Evolutionary conservation across 805 yeast genomes (phyloP).

Genomic region (Candida loeiensis): DNA sequence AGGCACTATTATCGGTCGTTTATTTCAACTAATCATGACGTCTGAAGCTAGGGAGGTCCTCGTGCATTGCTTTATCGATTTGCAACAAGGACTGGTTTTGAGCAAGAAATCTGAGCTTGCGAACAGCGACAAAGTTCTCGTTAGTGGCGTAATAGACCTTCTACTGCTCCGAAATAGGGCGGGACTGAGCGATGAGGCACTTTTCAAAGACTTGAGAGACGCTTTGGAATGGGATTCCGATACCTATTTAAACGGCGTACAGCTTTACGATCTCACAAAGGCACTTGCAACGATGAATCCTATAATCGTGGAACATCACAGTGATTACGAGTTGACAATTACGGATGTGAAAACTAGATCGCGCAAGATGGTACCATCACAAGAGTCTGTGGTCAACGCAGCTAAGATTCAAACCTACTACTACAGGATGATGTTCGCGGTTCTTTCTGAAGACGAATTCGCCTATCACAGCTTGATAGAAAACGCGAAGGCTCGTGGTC

Average conservation of each 20-base stretch:
- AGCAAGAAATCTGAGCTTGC: background rate
- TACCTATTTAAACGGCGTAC: constrained; percentile 16
- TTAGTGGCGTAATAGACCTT: constrained; percentile 66
- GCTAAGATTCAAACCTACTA: constrained; percentile 60
- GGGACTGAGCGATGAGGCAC: constrained; percentile 13
- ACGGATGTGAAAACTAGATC: constrained; percentile 63
- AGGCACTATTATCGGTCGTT: constrained; percentile 37
- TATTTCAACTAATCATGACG: constrained; percentile 37
- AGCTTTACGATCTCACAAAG: constrained; percentile 22
- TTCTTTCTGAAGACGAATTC: constrained; percentile 23
- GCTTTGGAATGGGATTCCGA: constrained; percentile 14
- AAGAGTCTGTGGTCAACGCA: constrained; percentile 44
- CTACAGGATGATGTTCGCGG: constrained; percentile 49
- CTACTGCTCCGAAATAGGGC: constrained; percentile 20
- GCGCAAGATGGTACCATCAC: constrained; percentile 42
- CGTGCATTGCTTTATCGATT: constrained; percentile 50
- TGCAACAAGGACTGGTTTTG: constrained; percentile 13
- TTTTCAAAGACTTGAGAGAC: constrained; percentile 25
- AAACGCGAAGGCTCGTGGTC: constrained; percentile 45
- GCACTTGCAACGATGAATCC: constrained; percentile 17
- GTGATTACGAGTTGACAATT: constrained; percentile 14
- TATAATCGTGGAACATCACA: constrained; percentile 14
- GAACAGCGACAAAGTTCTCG: constrained; percentile 27
- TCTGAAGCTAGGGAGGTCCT: constrained; percentile 63
- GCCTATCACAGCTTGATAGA: constrained; percentile 43